Conservation (phyloP, 2,329 filamentous ascomycete species). For the Nemania diffusa region DNA sequence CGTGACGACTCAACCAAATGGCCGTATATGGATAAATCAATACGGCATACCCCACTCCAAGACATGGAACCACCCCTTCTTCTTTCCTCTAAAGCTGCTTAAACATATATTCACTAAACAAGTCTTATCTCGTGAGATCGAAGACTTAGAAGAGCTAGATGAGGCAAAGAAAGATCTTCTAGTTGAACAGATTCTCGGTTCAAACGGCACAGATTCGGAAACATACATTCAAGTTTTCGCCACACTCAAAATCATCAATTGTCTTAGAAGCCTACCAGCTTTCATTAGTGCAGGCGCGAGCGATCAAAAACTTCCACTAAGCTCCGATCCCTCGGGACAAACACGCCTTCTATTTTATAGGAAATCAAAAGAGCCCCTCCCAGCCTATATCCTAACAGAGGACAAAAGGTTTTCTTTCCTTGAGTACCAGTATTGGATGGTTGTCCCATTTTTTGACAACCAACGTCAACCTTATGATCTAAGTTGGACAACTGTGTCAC, state of each 20-base stretch:
- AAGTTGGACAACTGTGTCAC: background rate
- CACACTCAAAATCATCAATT: background rate
- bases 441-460: slow-evolving; percentile 1
- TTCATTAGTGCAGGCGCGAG: background rate
- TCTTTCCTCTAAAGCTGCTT: slow-evolving; percentile 3
- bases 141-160: background rate
- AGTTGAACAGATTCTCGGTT: background rate
- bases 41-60: too few relatives aligned
- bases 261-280: background rate
- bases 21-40: too few relatives aligned
- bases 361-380: background rate
- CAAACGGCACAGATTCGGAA: background rate
- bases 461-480: background rate
- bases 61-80: too few relatives aligned
- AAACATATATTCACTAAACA: background rate
- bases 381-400: background rate
- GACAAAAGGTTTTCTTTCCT: background rate
- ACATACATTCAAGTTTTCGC: slow-evolving; percentile 12
- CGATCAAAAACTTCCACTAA: slow-evolving; percentile 11
- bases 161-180: background rate
- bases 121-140: background rate
- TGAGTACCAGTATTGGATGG: background rate
- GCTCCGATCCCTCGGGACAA: background rate
- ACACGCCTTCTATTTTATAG: background rate
- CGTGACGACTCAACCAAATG: too few relatives aligned